Percentiles rank a stretch among this genome's conserved stretches.
Evolutionary conservation across 1,284 basidiomycete species (phyloP).

Genomic region (Pholiota adiposa): DNA sequence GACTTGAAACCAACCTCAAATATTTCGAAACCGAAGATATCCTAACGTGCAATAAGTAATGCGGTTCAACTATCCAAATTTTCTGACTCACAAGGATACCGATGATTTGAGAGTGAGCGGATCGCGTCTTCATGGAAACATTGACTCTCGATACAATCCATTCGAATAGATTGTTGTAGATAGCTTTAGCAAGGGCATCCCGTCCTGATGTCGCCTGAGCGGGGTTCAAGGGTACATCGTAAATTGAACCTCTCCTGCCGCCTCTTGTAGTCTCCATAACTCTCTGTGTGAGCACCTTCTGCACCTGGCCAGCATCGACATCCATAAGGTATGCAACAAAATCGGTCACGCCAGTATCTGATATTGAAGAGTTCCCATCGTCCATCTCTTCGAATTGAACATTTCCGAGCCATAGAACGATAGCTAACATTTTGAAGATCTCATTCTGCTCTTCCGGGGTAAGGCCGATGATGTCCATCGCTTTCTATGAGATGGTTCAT

Average conservation of each 20-base stretch:
- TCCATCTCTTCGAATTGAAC: conserved; percentile 89
- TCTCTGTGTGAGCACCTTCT: conserved; percentile 86
- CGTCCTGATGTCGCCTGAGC: conserved; percentile 89
- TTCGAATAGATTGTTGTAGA: conserved; percentile 99
- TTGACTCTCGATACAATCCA: conserved; percentile 99
- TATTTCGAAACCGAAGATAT: conserved; percentile 99
- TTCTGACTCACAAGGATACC: conserved; percentile 78
- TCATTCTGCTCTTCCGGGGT: conserved; percentile 85
- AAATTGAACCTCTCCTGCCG: conserved; percentile 91
- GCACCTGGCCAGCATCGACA: conserved; percentile 76
- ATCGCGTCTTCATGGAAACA: conserved; percentile 90
- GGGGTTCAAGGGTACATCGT: conserved; percentile 95
- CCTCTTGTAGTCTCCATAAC: conserved; percentile 94
- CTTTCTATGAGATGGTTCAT: conserved; percentile 55
- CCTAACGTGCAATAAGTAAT: conserved; percentile 45
- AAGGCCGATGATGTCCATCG: conserved; percentile 94
- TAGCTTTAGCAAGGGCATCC: conserved; percentile 94
- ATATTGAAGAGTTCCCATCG: conserved; percentile 85
- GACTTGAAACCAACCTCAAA: conserved; percentile 67
- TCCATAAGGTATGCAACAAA: conserved; percentile 97
- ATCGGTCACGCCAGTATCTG: conserved; percentile 90
- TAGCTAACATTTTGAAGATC: conserved; percentile 93
- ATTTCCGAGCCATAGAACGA: conserved; percentile 97
- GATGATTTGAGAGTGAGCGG: conserved; percentile 81
- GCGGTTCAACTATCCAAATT: not conserved